phyloP scores from a whole-genome alignment of 176 grass and related monocot species.

The Oryza glumipatula region DNA sequence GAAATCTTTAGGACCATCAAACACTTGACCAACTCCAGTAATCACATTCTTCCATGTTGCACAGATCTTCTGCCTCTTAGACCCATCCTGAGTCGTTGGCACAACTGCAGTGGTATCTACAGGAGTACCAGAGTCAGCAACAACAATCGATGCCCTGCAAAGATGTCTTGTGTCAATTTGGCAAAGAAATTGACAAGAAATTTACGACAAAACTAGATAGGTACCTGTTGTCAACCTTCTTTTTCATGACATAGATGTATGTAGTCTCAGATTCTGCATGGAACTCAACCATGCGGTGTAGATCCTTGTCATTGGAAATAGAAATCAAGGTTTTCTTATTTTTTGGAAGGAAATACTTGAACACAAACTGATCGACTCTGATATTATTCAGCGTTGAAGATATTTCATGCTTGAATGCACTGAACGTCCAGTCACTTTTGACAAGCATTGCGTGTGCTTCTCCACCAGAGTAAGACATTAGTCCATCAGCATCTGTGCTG shows the following conservation, averaged over 20 bases:
- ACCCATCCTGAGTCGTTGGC: slow-evolving; percentile 57
- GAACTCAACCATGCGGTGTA: slow-evolving; percentile 94
- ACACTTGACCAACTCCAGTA: slow-evolving; percentile 87
- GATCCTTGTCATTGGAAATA: slow-evolving; percentile 94
- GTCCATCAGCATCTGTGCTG: slow-evolving; percentile 67
- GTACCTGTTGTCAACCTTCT: slow-evolving; percentile 90
- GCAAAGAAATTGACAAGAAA: slow-evolving; percentile 13
- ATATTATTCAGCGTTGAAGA: slow-evolving; percentile 73
- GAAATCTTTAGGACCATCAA: slow-evolving; percentile 82
- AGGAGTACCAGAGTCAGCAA: slow-evolving; percentile 58
- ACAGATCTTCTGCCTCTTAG: slow-evolving; percentile 79
- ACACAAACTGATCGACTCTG: slow-evolving; percentile 54
- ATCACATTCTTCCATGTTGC: slow-evolving; percentile 80
- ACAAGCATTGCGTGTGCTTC: slow-evolving; percentile 93
- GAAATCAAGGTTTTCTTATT: slow-evolving; percentile 89
- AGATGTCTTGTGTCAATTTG: slow-evolving; percentile 31
- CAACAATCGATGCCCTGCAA: slow-evolving; percentile 62
- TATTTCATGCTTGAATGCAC: slow-evolving; percentile 72
- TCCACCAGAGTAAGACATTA: slow-evolving; percentile 88
- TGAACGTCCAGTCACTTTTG: slow-evolving; percentile 68
- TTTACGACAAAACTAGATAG: background rate
- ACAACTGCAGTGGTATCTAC: slow-evolving; percentile 46
- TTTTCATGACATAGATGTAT: slow-evolving; percentile 84
- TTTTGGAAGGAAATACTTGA: slow-evolving; percentile 97
- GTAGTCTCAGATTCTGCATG: slow-evolving; percentile 72